Percentiles rank a stretch among this genome's conserved stretches.
Evolutionary conservation across 2,329 filamentous ascomycete species (phyloP).

Genomic region (Talaromyces sp.): DNA sequence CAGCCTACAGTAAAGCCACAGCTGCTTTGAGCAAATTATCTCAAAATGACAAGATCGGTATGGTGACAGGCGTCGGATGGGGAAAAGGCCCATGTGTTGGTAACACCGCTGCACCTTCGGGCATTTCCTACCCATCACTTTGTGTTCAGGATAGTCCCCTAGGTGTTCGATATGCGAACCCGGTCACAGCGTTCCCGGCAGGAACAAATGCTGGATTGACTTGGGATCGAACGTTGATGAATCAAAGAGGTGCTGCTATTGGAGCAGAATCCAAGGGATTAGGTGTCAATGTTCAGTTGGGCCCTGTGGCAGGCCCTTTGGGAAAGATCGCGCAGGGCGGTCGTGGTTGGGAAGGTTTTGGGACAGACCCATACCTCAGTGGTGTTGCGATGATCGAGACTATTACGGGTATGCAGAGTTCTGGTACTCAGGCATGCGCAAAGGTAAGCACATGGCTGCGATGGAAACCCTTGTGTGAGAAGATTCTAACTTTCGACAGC

Average conservation of each 20-base stretch:
- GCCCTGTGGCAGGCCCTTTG: conserved; percentile 77
- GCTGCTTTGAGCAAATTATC: conserved; percentile 77
- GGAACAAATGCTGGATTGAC: conserved; percentile 85
- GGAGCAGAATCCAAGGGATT: conserved; percentile 67
- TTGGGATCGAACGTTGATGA: conserved; percentile 84
- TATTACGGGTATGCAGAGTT: conserved; percentile 72
- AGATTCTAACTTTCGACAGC: conserved; percentile 42
- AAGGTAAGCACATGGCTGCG: conserved; percentile 50
- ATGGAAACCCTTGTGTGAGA: background rate
- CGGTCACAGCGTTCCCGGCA: conserved; percentile 80
- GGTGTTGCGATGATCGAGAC: conserved; percentile 77
- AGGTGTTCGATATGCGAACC: conserved; percentile 77
- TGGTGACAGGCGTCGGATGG: conserved; percentile 87
- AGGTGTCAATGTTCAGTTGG: conserved; percentile 73
- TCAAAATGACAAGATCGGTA: conserved; percentile 83
- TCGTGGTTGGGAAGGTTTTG: conserved; percentile 89
- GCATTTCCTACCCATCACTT: conserved; percentile 20
- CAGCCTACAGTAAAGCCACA: conserved; percentile 74
- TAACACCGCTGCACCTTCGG: conserved; percentile 30
- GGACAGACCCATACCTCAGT: conserved; percentile 79
- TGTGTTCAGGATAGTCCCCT: conserved; percentile 51
- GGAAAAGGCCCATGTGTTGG: conserved; percentile 60
- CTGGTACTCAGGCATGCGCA: conserved; percentile 44
- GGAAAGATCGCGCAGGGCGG: conserved; percentile 85
- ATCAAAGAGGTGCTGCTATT: conserved; percentile 70